Evolutionary conservation across 225 moss, liverwort and hornwort genomes (phyloP).

Genomic region (Physcomitrium patens): DNA sequence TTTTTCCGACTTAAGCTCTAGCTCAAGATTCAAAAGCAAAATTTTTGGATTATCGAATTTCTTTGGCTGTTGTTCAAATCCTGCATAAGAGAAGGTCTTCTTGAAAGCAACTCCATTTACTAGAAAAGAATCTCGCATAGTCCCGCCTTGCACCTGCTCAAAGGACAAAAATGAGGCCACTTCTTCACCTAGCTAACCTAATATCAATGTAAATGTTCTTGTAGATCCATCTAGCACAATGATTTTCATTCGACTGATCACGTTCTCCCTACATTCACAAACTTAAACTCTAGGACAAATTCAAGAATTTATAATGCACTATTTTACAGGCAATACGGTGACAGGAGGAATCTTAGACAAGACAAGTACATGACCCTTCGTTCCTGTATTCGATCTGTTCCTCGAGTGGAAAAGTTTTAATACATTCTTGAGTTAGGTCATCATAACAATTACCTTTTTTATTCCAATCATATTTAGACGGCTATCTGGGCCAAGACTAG

Average conservation of each 20-base stretch:
- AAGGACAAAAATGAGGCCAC: neutral
- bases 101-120: conserved; percentile 99
- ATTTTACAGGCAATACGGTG: no score
- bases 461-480: conserved; percentile 94
- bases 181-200: no score
- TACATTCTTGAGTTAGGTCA: neutral
- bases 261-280: neutral
- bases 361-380: neutral
- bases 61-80: conserved; percentile 98
- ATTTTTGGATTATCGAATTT: conserved; percentile 79
- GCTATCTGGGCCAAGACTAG: conserved; percentile 79
- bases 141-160: conserved; percentile 90
- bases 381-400: no score
- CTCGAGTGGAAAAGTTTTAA: no score
- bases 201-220: no score
- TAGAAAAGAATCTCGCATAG: conserved; percentile 98
- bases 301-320: no score
- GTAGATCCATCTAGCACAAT: neutral
- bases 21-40: conserved; percentile 83
- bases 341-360: neutral
- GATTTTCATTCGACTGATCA: neutral
- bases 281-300: neutral
- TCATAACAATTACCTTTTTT: conserved; percentile 73
- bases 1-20: conserved; percentile 97
- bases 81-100: conserved; percentile 96